Conservation (phyloP, 1,284 basidiomycete genomes). For the Leccinum subfulvum region DNA sequence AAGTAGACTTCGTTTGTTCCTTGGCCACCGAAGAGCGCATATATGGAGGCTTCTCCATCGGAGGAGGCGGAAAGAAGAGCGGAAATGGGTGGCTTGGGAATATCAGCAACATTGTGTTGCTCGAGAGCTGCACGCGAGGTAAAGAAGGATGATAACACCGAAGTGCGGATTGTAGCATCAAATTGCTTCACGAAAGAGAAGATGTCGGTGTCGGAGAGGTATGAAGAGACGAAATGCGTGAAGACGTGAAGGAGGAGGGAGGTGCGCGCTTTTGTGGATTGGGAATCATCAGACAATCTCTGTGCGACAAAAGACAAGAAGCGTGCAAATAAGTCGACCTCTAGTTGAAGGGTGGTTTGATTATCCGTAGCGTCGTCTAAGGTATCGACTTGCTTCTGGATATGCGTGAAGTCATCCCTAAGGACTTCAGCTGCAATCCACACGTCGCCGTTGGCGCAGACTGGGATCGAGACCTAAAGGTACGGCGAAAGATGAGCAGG, state of each 20-base stretch:
- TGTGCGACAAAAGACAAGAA: constrained; percentile 76
- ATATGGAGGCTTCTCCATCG: constrained; percentile 76
- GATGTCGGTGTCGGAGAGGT: constrained; percentile 74
- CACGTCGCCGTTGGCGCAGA: constrained; percentile 72
- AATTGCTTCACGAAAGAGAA: constrained; percentile 79
- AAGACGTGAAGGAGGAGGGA: constrained; percentile 73
- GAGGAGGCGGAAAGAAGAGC: constrained; percentile 75
- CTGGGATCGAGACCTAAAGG: constrained; percentile 75
- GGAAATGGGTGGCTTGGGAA: constrained; percentile 66
- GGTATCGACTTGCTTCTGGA: constrained; percentile 55
- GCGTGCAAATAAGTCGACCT: constrained; percentile 74
- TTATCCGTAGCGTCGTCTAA: constrained; percentile 50
- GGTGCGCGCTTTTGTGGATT: constrained; percentile 56
- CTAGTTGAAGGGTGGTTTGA: constrained; percentile 59
- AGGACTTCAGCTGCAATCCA: constrained; percentile 90
- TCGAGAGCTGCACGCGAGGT: constrained; percentile 75
- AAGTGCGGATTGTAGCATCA: constrained; percentile 74
- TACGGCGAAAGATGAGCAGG: constrained; percentile 13
- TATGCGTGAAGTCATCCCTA: constrained; percentile 79
- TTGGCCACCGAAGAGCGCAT: constrained; percentile 97
- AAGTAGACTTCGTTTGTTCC: constrained; percentile 98
- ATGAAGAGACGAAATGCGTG: constrained; percentile 75
- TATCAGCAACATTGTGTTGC: constrained; percentile 52
- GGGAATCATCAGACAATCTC: constrained; percentile 54
- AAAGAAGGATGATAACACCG: constrained; percentile 82